Base-by-base conservation (phyloP, 331 rosid genomes). In the Malus hybrid region DNA sequence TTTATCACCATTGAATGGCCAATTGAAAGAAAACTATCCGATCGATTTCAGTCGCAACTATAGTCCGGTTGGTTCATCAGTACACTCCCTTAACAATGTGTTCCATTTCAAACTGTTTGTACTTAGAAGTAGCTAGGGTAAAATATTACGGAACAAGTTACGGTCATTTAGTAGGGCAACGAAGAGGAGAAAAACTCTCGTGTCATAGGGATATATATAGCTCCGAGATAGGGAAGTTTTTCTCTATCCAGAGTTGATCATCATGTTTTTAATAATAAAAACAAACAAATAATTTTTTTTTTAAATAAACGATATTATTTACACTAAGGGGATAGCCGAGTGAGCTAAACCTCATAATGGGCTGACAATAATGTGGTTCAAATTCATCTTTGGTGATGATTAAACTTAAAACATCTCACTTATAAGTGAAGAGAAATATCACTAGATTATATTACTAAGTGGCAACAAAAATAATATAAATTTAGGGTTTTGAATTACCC, bases 361-460 rank as follows among this genome's bases (percentile, higher is more conserved):
- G 4, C 4, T 9, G 0, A 2, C 44, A 36, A 36, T 36, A 36
- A 36, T 36, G 1, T 36, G 3, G 4, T 36, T 36, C 0, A 36
- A 36, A 36, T 36, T 36, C 10, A 0, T 0, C 3, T 36, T 0
- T 36, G 10, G 0, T 8, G 42, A 36, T 0, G 42, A 7, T 36
- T 0, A 2, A 36, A 36, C 42, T 36, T 7, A 36, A 7, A 0
- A 36, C 42, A 36, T 36, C 0, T 36, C 0, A 36, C 10, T 36
- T 36, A 36, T 1, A 36, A 36, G 10, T 2, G 42, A 36, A 36
- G 42, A 7, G 10, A 2, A 36, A 36, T 36, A 36, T 1, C 0
- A 36, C 1, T 36, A 36, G 11, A 36, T 0, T 2, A 36, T 36
- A 36, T 2, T 36, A 36, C 4, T 9, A 36, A 36, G 0, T 36